phyloP scores from a whole-genome alignment of 1,284 basidiomycete genomes.

The Malassezia vespertilionis region DNA sequence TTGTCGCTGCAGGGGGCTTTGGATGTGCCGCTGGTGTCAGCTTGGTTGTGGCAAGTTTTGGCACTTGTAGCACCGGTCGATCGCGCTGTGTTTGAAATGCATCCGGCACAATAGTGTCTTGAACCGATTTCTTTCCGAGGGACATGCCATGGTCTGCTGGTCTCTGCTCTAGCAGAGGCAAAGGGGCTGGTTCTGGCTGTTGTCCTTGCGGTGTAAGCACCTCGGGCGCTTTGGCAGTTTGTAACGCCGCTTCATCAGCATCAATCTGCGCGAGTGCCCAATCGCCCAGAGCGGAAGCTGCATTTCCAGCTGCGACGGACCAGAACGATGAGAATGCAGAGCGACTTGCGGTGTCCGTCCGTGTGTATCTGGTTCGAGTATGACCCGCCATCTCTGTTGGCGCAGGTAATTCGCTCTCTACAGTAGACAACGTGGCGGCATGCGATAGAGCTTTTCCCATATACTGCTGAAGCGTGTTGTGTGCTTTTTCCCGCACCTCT shows the following conservation, averaged over 20 bases:
- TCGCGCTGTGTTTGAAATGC: neutral
- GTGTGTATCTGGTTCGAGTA: neutral
- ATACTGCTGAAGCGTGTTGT: conserved; percentile 32
- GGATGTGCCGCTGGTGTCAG: neutral
- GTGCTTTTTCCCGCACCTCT: conserved; percentile 38
- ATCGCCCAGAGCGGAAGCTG: conserved; percentile 34
- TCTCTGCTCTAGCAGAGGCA: neutral
- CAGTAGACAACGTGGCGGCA: neutral
- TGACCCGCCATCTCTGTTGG: neutral
- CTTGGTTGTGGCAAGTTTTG: neutral
- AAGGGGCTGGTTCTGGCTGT: neutral
- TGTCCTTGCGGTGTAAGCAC: neutral
- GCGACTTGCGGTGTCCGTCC: neutral
- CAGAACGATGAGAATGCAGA: conserved; percentile 9
- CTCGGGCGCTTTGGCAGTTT: neutral
- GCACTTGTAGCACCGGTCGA: neutral
- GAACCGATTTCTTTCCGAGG: neutral
- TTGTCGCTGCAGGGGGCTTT: neutral
- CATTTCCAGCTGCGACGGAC: conserved; percentile 31
- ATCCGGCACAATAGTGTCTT: neutral
- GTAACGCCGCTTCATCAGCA: conserved; percentile 2
- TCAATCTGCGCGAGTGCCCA: conserved; percentile 31
- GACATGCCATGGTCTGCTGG: neutral
- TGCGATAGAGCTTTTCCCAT: conserved; percentile 21
- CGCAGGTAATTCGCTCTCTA: neutral